Evolutionary conservation across 345 rosid species (phyloP), one percentile per base, ranked within the genome.

Genomic region (Sonneratia alba): DNA sequence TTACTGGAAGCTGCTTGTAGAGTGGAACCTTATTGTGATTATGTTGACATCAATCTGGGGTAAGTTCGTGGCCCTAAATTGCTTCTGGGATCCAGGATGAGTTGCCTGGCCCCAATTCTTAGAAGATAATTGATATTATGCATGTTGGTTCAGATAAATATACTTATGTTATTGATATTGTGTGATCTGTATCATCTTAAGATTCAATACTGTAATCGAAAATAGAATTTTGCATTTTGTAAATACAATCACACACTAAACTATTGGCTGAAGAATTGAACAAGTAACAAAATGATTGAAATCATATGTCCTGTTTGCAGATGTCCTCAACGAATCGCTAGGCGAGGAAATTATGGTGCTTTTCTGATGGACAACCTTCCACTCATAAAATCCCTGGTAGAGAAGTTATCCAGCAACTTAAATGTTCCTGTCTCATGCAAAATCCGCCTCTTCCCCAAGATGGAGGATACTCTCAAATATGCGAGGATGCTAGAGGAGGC

Each of bases 281-380:
- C 22, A 13, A 47, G 14, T 13, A 47, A 47, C 51, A 47, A 9
- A 4, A 6, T 66, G 69, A 66, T 38, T 6, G 2, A 36, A 66
- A n/a, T 42, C 22, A 19, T 36, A 18, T 36, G 51, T 67, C 27
- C 40, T 42, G 43, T 66, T 37, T 67, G 55, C 78, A 95, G 98
- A 69, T 95, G 99, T 78, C 98, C 98, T 66, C 97, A 93, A 76
- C 97, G 96, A 48, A 88, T 95, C 66, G 99, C 99, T 3, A 83
- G 78, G 79, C 82, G 97, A 61, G 98, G 99, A 22, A 67, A 92
- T 69, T 95, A 95, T 48, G 99, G 99, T 70, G 99, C 98, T 22
- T 95, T 95, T 77, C 56, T 95, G 72, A 95, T 95, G 99, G 98
- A 95, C 80, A 87, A 95, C 69, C 96, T 95, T 74, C 96, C 94